Evolutionary conservation across 768 basidiomycete species (phyloP), one percentile per base, ranked within the genome.

Genomic region (Mycena galopus): DNA sequence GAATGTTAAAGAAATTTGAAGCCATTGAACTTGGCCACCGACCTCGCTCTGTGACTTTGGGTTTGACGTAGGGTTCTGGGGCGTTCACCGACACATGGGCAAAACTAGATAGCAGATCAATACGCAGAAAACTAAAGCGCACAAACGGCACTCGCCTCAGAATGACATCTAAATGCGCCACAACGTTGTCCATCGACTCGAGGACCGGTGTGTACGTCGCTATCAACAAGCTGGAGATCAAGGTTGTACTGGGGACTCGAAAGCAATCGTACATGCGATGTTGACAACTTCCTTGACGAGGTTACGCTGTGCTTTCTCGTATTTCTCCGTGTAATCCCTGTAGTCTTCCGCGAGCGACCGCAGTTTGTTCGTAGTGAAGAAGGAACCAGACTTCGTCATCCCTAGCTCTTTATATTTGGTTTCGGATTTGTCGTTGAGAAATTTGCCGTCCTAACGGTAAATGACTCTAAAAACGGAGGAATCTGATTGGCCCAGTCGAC

Each of bases 101-200:
- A 78, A 99, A 94, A 81, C 97, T 98, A 19, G 29, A 9, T 10
- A 56, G 32, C 23, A 47, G 42, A 30, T 67, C 10, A 50, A 29
- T 59, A 60, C n/a, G n/a, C n/a, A n/a, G 14, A 33, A 19, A 37
- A 11, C 27, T 55, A 32, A 23, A 63, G 25, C 1, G 25, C 23
- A 33, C 2, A 10, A 5, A 65, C 55, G 16, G 17, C 27, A n/a
- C 72, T 74, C 83, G 94, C 97, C 96, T 96, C 35, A 96, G 77
- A 58, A 97, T 92, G 8, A 99, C 96, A 79, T 99, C 98, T 25
- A 99, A 82, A 77, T 97, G 92, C 0, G 98, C 98, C 59, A 99
- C 83, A 29, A 96, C 84, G 69, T 88, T 89, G 79, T 98, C 96
- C 69, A 98, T 83, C 10, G 85, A 87, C 80, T 98, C 97, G 32